Conservation (phyloP, 2,329 filamentous ascomycete species). For the Pleoardoris graminearum region DNA sequence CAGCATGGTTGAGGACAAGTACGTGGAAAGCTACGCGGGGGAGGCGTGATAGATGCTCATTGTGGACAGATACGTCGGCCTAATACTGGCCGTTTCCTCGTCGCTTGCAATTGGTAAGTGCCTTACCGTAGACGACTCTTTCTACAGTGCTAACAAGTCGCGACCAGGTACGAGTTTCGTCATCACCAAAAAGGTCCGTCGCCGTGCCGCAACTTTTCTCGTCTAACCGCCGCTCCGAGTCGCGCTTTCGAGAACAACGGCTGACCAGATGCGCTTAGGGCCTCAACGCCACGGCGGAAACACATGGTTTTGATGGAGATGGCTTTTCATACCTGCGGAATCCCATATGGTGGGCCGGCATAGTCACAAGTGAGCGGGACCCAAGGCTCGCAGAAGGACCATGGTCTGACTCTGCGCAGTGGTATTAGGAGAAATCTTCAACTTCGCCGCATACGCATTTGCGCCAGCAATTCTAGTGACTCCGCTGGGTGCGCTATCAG, state of each 20-base stretch:
- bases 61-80: conserved; percentile 45
- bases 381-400: neutral
- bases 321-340: conserved; percentile 92
- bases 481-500: conserved; percentile 87
- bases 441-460: conserved; percentile 98
- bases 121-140: neutral
- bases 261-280: conserved; percentile 59
- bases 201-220: conserved; percentile 7
- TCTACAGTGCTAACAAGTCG: conserved; percentile 17
- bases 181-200: conserved; percentile 90
- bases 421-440: conserved; percentile 90
- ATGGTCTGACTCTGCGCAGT: conserved; percentile 58
- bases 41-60: conserved; percentile 22
- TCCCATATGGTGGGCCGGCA: conserved; percentile 97
- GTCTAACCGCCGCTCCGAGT: neutral
- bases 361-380: conserved; percentile 73
- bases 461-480: conserved; percentile 98
- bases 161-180: conserved; percentile 87
- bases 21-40: conserved; percentile 19
- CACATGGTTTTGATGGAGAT: conserved; percentile 95
- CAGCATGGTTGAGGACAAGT: conserved; percentile 49
- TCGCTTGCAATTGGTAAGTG: conserved; percentile 45
- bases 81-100: conserved; percentile 46
- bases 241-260: conserved; percentile 2
- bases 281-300: conserved; percentile 84